Percentiles rank a stretch among this genome's conserved stretches.
Evolutionary conservation across 129 eudicot genomes (phyloP).

Genomic region (Helichrysum umbraculigerum): DNA sequence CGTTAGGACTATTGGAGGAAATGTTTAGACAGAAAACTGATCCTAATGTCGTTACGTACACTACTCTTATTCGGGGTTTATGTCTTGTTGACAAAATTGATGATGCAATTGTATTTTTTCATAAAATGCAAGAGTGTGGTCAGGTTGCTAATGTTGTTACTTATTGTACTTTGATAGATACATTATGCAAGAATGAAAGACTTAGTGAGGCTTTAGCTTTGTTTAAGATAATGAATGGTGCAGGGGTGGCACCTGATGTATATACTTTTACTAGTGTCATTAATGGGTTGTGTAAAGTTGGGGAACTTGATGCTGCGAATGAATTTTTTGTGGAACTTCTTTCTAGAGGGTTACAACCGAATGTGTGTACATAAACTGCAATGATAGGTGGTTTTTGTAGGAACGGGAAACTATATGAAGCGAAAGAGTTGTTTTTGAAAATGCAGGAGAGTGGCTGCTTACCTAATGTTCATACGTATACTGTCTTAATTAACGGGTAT

Average conservation of each 20-base stretch:
- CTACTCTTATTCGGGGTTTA: slow-evolving; percentile 29
- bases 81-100: slow-evolving; percentile 35
- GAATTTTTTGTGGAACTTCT: slow-evolving; percentile 13
- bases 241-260: slow-evolving; percentile 28
- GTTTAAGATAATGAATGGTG: slow-evolving; percentile 28
- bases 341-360: slow-evolving; percentile 26
- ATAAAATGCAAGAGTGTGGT: slow-evolving; percentile 30
- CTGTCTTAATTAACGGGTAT: slow-evolving; percentile 26
- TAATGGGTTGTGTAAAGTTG: slow-evolving; percentile 30
- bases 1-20: slow-evolving; percentile 12
- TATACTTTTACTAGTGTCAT: slow-evolving; percentile 24
- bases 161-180: slow-evolving; percentile 30
- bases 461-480: slow-evolving; percentile 31
- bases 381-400: slow-evolving; percentile 47
- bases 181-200: slow-evolving; percentile 25
- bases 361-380: slow-evolving; percentile 26
- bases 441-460: slow-evolving; percentile 24
- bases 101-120: slow-evolving; percentile 21
- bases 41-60: slow-evolving; percentile 36
- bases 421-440: slow-evolving; percentile 27
- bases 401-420: slow-evolving; percentile 24
- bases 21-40: slow-evolving; percentile 14
- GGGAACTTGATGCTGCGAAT: slow-evolving; percentile 29
- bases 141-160: slow-evolving; percentile 27
- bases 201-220: slow-evolving; percentile 23